phyloP scores from a whole-genome alignment of 225 moss, liverwort and hornwort species.

The Neckera pumila region DNA sequence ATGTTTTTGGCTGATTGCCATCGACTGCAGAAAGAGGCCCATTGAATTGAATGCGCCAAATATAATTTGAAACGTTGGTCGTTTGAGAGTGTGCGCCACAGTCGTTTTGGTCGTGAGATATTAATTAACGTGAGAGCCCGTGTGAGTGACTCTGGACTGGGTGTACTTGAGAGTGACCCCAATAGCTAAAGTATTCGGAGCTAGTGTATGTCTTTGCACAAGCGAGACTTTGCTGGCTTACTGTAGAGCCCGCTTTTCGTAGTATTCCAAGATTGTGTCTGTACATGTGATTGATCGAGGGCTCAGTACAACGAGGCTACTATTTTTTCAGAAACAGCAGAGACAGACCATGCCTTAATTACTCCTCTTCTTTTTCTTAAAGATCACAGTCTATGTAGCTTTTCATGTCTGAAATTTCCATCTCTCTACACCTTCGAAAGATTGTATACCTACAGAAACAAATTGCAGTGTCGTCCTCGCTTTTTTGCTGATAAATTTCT shows the following conservation, averaged over 20 bases:
- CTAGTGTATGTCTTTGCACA: not conserved
- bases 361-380: not conserved
- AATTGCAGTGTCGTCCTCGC: not conserved
- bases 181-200: not conserved
- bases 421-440: no score
- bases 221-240: not conserved
- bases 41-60: not conserved
- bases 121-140: not conserved
- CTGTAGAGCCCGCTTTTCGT: not conserved
- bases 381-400: not conserved
- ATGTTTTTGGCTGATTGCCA: not conserved
- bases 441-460: not conserved
- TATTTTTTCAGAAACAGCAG: not conserved
- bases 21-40: not conserved
- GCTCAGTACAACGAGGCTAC: not conserved
- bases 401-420: not conserved
- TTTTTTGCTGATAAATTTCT: not conserved
- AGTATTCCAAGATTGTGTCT: not conserved
- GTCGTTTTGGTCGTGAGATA: not conserved
- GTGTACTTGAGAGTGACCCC: not conserved
- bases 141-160: not conserved
- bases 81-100: not conserved
- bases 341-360: not conserved
- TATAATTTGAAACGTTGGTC: not conserved
- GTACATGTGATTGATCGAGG: not conserved